These are phyloP conservation scores for Nemania sp. DNA, from an alignment of 2,329 filamentous ascomycete genomes.

Conservation along the genomic window DNA sequence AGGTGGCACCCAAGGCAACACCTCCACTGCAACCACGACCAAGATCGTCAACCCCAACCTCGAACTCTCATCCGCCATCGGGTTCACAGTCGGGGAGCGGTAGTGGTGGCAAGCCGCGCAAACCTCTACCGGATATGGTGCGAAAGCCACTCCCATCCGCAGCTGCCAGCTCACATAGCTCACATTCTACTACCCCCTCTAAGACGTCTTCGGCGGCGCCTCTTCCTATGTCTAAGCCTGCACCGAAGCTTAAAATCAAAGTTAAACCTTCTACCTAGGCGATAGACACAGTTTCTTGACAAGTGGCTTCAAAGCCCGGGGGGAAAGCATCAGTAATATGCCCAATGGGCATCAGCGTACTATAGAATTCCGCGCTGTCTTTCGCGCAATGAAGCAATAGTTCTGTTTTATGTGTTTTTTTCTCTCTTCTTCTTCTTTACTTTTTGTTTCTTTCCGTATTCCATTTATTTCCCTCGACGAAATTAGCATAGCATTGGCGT, in stretches of 20 bases:
- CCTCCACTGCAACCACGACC: conserved; percentile 25
- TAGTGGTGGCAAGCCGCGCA: conserved; percentile 33
- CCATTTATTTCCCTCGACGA: neutral
- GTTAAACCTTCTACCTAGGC: conserved; percentile 32
- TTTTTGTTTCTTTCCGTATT: neutral
- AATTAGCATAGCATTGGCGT: conserved; percentile 33
- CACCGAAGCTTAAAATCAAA: conserved; percentile 40
- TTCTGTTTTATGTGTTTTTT: neutral
- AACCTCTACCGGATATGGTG: conserved; percentile 38
- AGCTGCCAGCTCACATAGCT: conserved; percentile 20
- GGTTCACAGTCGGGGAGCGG: conserved; percentile 23
- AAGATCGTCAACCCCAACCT: conserved; percentile 26
- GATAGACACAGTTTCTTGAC: neutral
- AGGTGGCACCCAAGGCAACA: conserved; percentile 20
- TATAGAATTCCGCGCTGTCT: conserved; percentile 10
- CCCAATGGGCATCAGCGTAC: neutral
- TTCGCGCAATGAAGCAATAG: neutral
- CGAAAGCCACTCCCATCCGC: conserved; percentile 38
- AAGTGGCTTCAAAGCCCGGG: neutral
- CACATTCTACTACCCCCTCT: conserved; percentile 26
- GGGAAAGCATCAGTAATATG: neutral
- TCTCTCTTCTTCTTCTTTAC: neutral
- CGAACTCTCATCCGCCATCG: conserved; percentile 16
- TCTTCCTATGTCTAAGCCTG: conserved; percentile 25
- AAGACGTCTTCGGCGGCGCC: conserved; percentile 26